These are phyloP conservation scores for Martensiomyces pterosporus DNA, from an alignment of 192 early-diverging fungal species.

Conservation along the genomic window DNA sequence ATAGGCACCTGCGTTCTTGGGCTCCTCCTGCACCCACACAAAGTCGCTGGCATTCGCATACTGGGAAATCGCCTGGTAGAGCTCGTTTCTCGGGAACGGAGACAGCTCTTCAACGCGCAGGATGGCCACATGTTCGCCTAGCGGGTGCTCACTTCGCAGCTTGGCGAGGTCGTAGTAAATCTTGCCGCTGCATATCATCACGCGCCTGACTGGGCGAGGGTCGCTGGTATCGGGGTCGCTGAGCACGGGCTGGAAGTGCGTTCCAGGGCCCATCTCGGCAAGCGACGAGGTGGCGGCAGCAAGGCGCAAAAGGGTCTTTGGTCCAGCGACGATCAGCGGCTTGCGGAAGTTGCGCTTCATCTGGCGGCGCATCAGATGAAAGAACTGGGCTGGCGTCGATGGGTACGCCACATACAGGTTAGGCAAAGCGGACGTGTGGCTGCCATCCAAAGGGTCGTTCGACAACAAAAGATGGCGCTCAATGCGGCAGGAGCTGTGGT, in stretches of 20 bases:
- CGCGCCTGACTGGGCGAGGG: conserved; percentile 46
- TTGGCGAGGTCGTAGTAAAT: conserved; percentile 91
- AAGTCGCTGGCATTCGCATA: conserved; percentile 68
- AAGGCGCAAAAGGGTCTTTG: conserved; percentile 67
- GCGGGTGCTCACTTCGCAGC: conserved; percentile 60
- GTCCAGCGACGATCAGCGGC: conserved; percentile 81
- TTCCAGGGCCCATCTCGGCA: conserved; percentile 83
- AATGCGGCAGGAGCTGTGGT: conserved; percentile 85
- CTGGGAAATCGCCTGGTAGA: conserved; percentile 60
- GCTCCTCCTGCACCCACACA: conserved; percentile 87
- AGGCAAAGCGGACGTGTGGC: conserved; percentile 55
- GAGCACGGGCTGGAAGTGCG: conserved; percentile 80
- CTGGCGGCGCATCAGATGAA: conserved; percentile 91
- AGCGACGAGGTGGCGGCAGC: conserved; percentile 68
- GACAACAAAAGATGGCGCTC: conserved; percentile 93
- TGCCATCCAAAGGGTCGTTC: conserved; percentile 65
- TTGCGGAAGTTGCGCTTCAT: conserved; percentile 87
- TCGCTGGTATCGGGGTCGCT: conserved; percentile 56
- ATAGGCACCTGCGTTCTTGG: conserved; percentile 90
- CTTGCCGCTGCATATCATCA: conserved; percentile 88
- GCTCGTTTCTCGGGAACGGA: conserved; percentile 79
- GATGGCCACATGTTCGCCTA: conserved; percentile 72
- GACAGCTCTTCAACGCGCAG: conserved; percentile 89
- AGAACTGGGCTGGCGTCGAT: conserved; percentile 93
- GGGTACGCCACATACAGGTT: conserved; percentile 93